phyloP scores from a whole-genome alignment of 2,329 filamentous ascomycete species.

The Sporothrix inflata region DNA sequence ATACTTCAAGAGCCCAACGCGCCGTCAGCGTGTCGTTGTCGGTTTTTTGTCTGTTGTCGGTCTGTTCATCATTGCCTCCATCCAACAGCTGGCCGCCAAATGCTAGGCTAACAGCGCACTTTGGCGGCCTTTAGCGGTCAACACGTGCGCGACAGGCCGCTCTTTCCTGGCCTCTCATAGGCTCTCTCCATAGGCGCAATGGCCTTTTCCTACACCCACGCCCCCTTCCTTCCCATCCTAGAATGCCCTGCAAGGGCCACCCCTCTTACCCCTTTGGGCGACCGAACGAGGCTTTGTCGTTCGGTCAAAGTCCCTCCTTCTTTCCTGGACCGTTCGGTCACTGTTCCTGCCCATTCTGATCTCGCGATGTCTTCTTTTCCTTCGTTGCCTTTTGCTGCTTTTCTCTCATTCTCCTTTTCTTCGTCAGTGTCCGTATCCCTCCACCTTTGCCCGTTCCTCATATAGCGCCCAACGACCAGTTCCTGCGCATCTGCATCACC shows the following conservation, averaged over 20 bases:
- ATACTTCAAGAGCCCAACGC: neutral
- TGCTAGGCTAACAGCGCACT: neutral
- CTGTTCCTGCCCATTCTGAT: constrained; percentile 18
- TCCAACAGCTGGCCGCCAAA: neutral
- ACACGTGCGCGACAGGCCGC: constrained; percentile 13
- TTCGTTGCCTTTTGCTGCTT: neutral
- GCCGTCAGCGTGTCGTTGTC: too few relatives aligned
- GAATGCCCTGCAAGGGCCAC: constrained; percentile 15
- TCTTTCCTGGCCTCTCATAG: constrained; percentile 10
- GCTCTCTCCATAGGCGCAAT: neutral
- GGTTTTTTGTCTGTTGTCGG: neutral
- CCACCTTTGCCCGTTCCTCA: neutral
- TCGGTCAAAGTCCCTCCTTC: constrained; percentile 29
- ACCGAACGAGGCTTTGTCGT: constrained; percentile 32
- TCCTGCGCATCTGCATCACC: neutral
- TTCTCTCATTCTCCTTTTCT: neutral
- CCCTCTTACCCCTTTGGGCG: constrained; percentile 32
- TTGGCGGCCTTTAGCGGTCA: constrained; percentile 1
- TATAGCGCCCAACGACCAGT: neutral
- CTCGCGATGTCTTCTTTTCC: constrained; percentile 26
- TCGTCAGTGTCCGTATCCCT: neutral
- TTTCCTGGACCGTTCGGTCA: constrained; percentile 27
- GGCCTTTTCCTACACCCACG: constrained; percentile 15
- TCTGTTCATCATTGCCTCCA: neutral
- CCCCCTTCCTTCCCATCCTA: neutral